Conservation (phyloP, 2,329 filamentous ascomycete species). For the Xylaria sp. region DNA sequence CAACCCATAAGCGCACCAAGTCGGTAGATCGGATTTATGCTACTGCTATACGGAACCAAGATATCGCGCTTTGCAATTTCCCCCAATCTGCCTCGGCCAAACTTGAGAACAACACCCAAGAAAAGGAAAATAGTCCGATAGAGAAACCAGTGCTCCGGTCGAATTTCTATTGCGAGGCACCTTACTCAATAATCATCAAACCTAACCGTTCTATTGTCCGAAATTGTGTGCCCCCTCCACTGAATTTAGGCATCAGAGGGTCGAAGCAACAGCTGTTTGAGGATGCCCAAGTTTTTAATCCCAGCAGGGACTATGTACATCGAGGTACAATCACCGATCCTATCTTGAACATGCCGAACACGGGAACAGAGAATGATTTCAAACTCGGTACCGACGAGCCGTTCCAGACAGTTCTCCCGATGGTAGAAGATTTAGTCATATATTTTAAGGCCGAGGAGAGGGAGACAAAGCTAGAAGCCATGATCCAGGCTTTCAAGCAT, state of each 20-base stretch:
- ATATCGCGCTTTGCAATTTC: constrained; percentile 43
- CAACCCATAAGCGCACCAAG: constrained; percentile 38
- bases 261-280: constrained; percentile 33
- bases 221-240: constrained; percentile 41
- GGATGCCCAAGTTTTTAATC: constrained; percentile 37
- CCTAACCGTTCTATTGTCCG: constrained; percentile 41
- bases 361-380: constrained; percentile 47
- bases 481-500: constrained; percentile 59
- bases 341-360: constrained; percentile 55
- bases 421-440: constrained; percentile 67
- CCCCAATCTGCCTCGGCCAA: constrained; percentile 22
- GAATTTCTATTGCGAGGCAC: constrained; percentile 39
- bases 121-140: constrained; percentile 12
- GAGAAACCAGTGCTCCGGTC: constrained; percentile 36
- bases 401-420: constrained; percentile 60
- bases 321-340: constrained; percentile 35
- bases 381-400: constrained; percentile 39
- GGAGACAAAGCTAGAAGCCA: constrained; percentile 57
- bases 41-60: constrained; percentile 41
- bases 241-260: constrained; percentile 38
- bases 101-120: constrained; percentile 4
- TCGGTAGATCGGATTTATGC: constrained; percentile 46
- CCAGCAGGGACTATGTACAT: constrained; percentile 45
- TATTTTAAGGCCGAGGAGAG: constrained; percentile 59
- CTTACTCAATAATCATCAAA: constrained; percentile 38